Base-by-base conservation (phyloP, 495 filamentous ascomycete genomes). In the Wilcoxina mikolae region DNA sequence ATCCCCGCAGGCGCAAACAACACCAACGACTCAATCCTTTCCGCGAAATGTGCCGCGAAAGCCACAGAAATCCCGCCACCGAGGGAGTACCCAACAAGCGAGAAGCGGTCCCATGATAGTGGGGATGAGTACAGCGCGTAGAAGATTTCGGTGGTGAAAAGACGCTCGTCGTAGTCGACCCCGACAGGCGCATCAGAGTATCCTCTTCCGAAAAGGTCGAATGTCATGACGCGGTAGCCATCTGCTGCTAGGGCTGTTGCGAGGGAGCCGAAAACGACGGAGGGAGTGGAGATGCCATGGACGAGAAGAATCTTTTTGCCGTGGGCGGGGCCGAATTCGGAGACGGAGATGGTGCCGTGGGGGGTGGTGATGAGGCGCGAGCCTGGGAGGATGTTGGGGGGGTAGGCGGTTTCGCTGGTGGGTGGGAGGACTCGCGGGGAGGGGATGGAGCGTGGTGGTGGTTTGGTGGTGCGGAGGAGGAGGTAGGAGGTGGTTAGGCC, bases 211-310 rank as follows among this genome's bases (percentile, higher is more conserved):
- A 83, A 91, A 23, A 88, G 79, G 61, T 83, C 78, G 73, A 51
- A 4, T 0, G 39, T 45, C 25, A 54, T 29, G 11, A 54, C 51
- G 18, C 51, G 33, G 51, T 45, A 54, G n/a, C 51, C 51, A 24
- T 28, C 38, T 9, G 35, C 10, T 9, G 39, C 51, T 15, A 54
- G 39, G 2, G 38, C 22, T 5, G 5, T 18, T 15, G 25, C 25
- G 35, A 54, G 51, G 18, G 12, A 12, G 11, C n/a, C 29, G 27
- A 54, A 54, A 22, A 85, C 76, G 58, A 84, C 74, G 67, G 82
- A 84, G 2, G 90, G 84, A 0, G 84, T 96, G 48, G 78, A 83
- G 61, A 94, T 93, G 25, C 90, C 90, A 65, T 94, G 89, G 20
- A 95, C 69, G 22, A 94, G 70, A 31, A 95, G 60, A 0, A 94